Evolutionary conservation across 2,329 filamentous ascomycete species (phyloP).

Genomic region (Corynespora cassiicola): DNA sequence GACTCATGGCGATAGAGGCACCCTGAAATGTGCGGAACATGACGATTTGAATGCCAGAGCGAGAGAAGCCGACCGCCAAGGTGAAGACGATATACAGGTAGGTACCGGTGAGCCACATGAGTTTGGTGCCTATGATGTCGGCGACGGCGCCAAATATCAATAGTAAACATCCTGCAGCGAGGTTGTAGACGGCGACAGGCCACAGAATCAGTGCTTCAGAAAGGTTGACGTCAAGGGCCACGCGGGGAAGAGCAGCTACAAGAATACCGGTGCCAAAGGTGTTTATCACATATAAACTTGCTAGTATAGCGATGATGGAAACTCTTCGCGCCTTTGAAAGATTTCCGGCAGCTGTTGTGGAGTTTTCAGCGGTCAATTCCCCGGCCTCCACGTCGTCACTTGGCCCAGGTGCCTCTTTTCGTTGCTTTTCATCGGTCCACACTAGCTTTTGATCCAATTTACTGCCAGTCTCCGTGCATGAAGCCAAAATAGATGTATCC

Average conservation of each 20-base stretch:
- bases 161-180: constrained; percentile 4
- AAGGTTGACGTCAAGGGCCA: constrained; percentile 5
- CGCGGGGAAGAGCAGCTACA: constrained; percentile 4
- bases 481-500: too few relatives aligned
- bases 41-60: constrained; percentile 4
- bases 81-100: constrained; percentile 2
- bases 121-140: constrained; percentile 3
- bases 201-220: constrained; percentile 6
- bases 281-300: constrained; percentile 8
- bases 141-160: constrained; percentile 5
- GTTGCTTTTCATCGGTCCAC: constrained; percentile 1
- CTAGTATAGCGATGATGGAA: constrained; percentile 6
- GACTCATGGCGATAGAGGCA: not conserved
- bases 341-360: not conserved
- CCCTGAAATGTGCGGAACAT: constrained; percentile 7
- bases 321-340: constrained; percentile 4
- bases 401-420: not conserved
- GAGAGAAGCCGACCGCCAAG: constrained; percentile 2
- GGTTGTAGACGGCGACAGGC: constrained; percentile 4
- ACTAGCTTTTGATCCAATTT: not conserved
- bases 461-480: not conserved
- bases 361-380: not conserved
- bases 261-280: constrained; percentile 7
- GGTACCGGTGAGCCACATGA: constrained; percentile 2
- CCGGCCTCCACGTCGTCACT: not conserved